Conservation (phyloP, 192 early-diverging fungal genomes). For the Coemansia sp. region DNA sequence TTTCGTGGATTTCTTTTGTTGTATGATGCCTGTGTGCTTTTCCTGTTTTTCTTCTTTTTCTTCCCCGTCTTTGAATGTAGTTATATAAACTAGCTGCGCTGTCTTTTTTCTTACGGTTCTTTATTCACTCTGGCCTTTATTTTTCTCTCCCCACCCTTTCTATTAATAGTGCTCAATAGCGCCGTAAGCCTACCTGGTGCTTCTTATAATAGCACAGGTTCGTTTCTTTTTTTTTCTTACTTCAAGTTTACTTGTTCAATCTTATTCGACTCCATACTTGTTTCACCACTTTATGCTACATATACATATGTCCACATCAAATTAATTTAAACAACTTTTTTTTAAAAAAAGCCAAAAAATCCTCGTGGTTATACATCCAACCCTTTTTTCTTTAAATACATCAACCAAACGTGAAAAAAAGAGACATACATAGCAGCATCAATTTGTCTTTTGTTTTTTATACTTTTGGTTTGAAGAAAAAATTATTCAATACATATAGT, state of each 20-base stretch:
- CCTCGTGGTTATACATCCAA: constrained; percentile 1
- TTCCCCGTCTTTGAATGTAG: neutral
- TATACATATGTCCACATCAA: constrained; percentile 5
- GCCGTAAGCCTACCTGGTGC: no score
- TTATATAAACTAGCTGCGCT: neutral
- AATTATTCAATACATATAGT: neutral
- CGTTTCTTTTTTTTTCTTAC: neutral
- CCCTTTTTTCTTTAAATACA: neutral
- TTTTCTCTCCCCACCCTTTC: neutral
- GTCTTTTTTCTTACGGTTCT: neutral
- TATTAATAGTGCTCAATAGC: no score
- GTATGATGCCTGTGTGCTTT: neutral
- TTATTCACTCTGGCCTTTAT: neutral
- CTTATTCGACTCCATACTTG: neutral
- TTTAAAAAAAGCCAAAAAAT: neutral
- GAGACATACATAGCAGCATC: neutral
- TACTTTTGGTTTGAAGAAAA: neutral
- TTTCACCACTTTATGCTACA: neutral
- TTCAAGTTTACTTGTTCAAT: constrained; percentile 4
- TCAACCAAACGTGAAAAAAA: neutral
- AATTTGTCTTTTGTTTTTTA: neutral
- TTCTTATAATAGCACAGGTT: no score
- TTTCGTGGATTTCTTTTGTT: no score
- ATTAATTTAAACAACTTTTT: neutral
- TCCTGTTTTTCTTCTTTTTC: neutral